Base-by-base conservation (phyloP, 148 eudicot genomes). In the Rhododendron griersonianum region DNA sequence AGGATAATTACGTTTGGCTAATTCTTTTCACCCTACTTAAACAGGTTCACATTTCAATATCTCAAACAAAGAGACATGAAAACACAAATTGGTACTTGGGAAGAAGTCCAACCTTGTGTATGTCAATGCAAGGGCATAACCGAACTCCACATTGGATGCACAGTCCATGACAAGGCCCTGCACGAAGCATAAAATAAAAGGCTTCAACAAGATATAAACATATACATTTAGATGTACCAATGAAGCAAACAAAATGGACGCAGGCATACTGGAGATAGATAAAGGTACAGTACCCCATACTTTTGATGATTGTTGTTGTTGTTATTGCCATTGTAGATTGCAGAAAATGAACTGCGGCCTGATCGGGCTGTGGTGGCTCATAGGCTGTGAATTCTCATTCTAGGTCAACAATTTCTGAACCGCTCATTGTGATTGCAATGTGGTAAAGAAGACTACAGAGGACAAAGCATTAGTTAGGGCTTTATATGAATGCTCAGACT, bases 101-200 rank as follows among this genome's bases (percentile, higher is more conserved):
- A 33, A 50, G 82, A 11, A 30, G 44, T 37, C 73, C 81, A 82
- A 93, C 93, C 95, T 90, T 90, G 91, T 91, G 93, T 39, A 93
- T 91, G 80, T 91, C 95, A 83, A 93, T 90, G 90, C 93, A 90
- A 47, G 95, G 95, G 13, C 93, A 90, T 65, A 93, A 93, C 33
- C 83, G 87, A 76, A 90, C 91, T 53, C 90, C 89, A 61, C 92
- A 91, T 6, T 82, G 82, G 78, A 91, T 84, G 15, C 84, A 76
- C 23, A 65, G 71, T 23, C 87, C 78, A 50, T 44, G 86, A 75
- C 11, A 85, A 81, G 21, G 41, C 59, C 86, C 88, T 87, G 86
- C 55, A 45, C 15, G 47, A 59, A 57, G 33, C 57, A 82, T 5
- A 76, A 0, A 86, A 1, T 13, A 10, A 14, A 55, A 50, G 35